These are phyloP conservation scores for Xerocomus spinulosus DNA, from an alignment of 768 basidiomycete genomes.

Conservation along the genomic window DNA sequence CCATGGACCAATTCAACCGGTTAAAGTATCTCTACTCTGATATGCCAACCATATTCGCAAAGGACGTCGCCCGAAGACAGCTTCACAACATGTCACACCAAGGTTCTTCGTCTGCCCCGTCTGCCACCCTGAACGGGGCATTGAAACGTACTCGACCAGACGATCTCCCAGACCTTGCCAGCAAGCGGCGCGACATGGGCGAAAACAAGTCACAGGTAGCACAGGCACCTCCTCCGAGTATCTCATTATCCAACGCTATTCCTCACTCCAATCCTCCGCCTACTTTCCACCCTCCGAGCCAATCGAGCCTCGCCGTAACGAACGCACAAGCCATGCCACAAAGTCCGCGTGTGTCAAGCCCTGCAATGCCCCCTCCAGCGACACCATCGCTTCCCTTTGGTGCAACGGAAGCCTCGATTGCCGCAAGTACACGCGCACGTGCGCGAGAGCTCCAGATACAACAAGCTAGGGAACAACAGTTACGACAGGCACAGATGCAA, in stretches of 20 bases:
- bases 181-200: conserved; percentile 69
- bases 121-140: conserved; percentile 22
- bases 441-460: conserved; percentile 35
- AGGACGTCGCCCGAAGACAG: conserved; percentile 50
- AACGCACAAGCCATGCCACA: conserved; percentile 18
- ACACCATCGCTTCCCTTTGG: conserved; percentile 31
- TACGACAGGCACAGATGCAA: conserved; percentile 33
- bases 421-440: conserved; percentile 31
- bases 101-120: conserved; percentile 15
- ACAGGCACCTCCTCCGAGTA: conserved; percentile 34
- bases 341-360: conserved; percentile 33
- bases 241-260: conserved; percentile 14
- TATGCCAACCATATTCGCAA: conserved; percentile 57
- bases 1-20: conserved; percentile 63
- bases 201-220: conserved; percentile 48
- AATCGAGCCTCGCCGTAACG: conserved; percentile 12
- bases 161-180: conserved; percentile 41
- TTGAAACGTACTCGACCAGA: conserved; percentile 64
- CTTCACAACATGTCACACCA: conserved; percentile 27
- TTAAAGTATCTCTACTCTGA: conserved; percentile 62
- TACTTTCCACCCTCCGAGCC: conserved; percentile 19
- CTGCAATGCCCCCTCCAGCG: conserved; percentile 27
- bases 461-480: conserved; percentile 32
- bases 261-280: conserved; percentile 21
- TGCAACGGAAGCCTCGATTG: conserved; percentile 32